Percentiles rank a stretch among this genome's conserved stretches.
These are phyloP conservation scores for Wickerhamomyces bisporus DNA, from an alignment of 805 yeast species.

Conservation along the genomic window DNA sequence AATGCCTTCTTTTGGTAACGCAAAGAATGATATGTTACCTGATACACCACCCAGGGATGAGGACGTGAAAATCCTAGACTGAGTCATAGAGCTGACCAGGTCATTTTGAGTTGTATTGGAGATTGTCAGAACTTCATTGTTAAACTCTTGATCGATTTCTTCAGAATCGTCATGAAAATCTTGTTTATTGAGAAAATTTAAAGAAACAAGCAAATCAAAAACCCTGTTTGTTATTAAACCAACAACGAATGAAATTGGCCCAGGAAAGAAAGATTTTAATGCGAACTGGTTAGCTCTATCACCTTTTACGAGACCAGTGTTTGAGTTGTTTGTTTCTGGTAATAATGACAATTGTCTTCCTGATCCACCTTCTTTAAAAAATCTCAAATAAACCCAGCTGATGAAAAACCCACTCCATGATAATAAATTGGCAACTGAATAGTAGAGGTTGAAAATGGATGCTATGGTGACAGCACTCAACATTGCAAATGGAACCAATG, in stretches of 20 bases:
- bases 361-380: slow-evolving; percentile 35
- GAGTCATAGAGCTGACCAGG: slow-evolving; percentile 28
- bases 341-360: slow-evolving; percentile 38
- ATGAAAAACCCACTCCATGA: slow-evolving; percentile 28
- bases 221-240: slow-evolving; percentile 15
- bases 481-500: slow-evolving; percentile 21
- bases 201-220: slow-evolving; percentile 22
- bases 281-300: slow-evolving; percentile 23
- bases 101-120: slow-evolving; percentile 14
- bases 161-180: slow-evolving; percentile 22
- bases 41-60: slow-evolving; percentile 37
- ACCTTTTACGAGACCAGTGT: slow-evolving; percentile 14
- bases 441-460: slow-evolving; percentile 13
- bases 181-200: slow-evolving; percentile 21
- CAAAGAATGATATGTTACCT: slow-evolving; percentile 29
- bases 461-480: slow-evolving; percentile 21
- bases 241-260: slow-evolving; percentile 30
- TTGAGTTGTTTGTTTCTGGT: slow-evolving; percentile 33
- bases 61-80: slow-evolving; percentile 33
- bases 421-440: slow-evolving; percentile 4
- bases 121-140: slow-evolving; percentile 15
- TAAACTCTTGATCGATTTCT: slow-evolving; percentile 9
- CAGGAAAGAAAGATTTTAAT: slow-evolving; percentile 37
- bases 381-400: slow-evolving; percentile 37
- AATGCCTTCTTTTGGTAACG: slow-evolving; percentile 15